phyloP scores from a whole-genome alignment of 805 yeast species.

The Starmerella tilneyi region DNA sequence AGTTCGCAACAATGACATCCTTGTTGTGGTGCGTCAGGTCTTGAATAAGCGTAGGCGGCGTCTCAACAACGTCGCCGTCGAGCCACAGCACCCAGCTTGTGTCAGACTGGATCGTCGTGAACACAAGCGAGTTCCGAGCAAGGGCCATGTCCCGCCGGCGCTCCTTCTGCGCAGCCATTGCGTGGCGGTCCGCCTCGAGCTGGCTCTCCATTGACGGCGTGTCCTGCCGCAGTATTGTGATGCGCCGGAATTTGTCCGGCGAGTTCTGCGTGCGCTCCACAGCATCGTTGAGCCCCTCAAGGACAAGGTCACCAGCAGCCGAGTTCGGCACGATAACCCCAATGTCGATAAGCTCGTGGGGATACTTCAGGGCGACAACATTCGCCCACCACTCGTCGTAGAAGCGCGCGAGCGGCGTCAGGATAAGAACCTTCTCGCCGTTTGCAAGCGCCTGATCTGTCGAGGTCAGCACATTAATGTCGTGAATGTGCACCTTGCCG shows the following conservation, averaged over 20 bases:
- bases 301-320: slow-evolving; percentile 68
- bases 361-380: slow-evolving; percentile 62
- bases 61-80: slow-evolving; percentile 87
- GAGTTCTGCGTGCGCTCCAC: slow-evolving; percentile 56
- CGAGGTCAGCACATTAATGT: slow-evolving; percentile 67
- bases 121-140: slow-evolving; percentile 83
- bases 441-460: slow-evolving; percentile 62
- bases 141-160: slow-evolving; percentile 86
- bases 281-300: slow-evolving; percentile 61
- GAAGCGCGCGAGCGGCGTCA: slow-evolving; percentile 85
- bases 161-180: slow-evolving; percentile 71
- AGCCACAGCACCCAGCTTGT: slow-evolving; percentile 96
- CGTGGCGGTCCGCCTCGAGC: slow-evolving; percentile 82
- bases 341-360: slow-evolving; percentile 71
- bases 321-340: slow-evolving; percentile 88
- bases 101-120: slow-evolving; percentile 78
- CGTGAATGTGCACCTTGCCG: slow-evolving; percentile 25
- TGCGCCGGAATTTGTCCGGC: slow-evolving; percentile 62
- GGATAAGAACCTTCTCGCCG: slow-evolving; percentile 70
- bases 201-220: slow-evolving; percentile 60
- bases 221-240: slow-evolving; percentile 87
- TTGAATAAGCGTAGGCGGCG: slow-evolving; percentile 73
- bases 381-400: slow-evolving; percentile 83
- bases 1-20: slow-evolving; percentile 84
- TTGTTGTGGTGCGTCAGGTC: slow-evolving; percentile 78